These are phyloP conservation scores for Serpula lacrymans DNA, from an alignment of 768 basidiomycete species.

Conservation along the genomic window DNA sequence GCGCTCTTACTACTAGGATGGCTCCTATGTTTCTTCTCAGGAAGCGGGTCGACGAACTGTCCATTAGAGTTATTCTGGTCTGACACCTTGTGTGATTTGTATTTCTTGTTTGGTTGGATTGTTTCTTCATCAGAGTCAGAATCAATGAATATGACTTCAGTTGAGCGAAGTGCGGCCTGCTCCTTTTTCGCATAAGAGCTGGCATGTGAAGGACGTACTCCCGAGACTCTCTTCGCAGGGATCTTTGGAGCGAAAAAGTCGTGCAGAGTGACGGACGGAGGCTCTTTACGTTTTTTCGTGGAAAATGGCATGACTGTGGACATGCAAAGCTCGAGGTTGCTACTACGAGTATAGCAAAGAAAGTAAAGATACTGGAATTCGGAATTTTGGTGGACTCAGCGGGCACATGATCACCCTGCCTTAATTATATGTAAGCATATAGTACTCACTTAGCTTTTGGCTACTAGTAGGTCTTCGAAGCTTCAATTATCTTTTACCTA, in stretches of 20 bases:
- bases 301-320: conserved; percentile 38
- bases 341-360: no score
- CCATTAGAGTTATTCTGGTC: neutral
- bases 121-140: no score
- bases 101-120: neutral
- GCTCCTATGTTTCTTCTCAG: conserved; percentile 26
- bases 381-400: no score
- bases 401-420: no score
- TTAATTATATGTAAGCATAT: no score
- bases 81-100: neutral
- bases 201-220: neutral
- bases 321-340: no score
- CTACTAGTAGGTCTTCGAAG: no score
- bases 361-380: no score
- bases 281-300: conserved; percentile 33
- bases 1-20: no score
- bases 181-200: neutral
- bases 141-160: no score
- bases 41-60: conserved; percentile 2
- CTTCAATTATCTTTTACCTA: no score
- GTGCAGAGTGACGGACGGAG: conserved; percentile 37
- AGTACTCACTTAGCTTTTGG: no score
- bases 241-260: conserved; percentile 40
- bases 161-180: neutral
- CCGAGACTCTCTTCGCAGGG: conserved; percentile 14